Base-by-base conservation (phyloP, 176 grass and related monocot species). In the Thinopyrum elongatum region DNA sequence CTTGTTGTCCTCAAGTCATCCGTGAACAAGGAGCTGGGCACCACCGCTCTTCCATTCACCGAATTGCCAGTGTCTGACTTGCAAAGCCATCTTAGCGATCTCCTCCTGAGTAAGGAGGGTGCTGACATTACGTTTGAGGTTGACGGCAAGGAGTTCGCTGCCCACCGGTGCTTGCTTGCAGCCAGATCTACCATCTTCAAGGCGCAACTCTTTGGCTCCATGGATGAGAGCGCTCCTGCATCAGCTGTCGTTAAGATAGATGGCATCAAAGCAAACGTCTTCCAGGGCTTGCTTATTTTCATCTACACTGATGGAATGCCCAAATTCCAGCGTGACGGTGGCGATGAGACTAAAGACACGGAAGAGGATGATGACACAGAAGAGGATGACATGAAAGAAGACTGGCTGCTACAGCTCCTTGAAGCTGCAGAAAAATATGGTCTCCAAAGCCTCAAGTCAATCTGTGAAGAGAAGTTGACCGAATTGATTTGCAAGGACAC, bases 221-320 rank as follows among this genome's bases (percentile, higher is more conserved):
- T 46, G 38, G 3, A 16, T 8, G 39, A 2, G 12, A 7, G 41
- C 3, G 0, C 13, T 74, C 0, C 12, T 27, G 0, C 13, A 0
- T 14, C 39, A 28, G 1, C 0, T 15, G 39, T 74, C 3, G 1
- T 47, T 0, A 42, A 27, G 70, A 5, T 74, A 74, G 8, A 47
- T 2, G 23, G 0, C 70, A 74, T 47, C 13, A 8, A 27, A 27
- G 70, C 39, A 46, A 5, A 28, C 0, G 13, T 74, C 1, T 74
- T 74, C 7, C 0, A 0, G 6, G 0, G 1, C 3, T 47, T 74
- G 70, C 70, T 74, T 17, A 47, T 3, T 4, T 74, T 74, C 70
- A 74, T 74, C n/a, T 74, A 74, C 70, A 47, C 70, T 0, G 39
- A 25, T 4, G 22, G 22, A 61, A 23, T 61, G 3, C 58, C 58